These are phyloP conservation scores for Eruca vesicaria DNA, from an alignment of 441 rosid species.

Conservation along the genomic window DNA sequence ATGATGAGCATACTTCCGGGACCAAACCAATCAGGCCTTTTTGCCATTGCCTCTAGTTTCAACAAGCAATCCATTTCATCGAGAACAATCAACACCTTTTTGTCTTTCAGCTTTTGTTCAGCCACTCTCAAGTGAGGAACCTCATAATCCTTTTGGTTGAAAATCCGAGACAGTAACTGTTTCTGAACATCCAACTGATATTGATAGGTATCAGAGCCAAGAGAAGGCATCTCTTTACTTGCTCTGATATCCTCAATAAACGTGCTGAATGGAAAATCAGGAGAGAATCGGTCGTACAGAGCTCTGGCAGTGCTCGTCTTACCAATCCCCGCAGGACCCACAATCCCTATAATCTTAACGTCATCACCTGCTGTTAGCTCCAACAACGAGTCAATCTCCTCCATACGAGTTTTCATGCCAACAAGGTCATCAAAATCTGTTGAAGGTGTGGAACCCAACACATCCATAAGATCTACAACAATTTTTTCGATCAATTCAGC, in stretches of 20 bases:
- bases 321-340: constrained; percentile 27
- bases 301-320: constrained; percentile 22
- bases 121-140: not conserved
- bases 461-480: not conserved
- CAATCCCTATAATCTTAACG: constrained; percentile 1
- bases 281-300: constrained; percentile 13
- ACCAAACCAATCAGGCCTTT: constrained; percentile 15
- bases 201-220: not conserved
- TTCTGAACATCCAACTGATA: not conserved
- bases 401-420: not conserved
- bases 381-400: not conserved
- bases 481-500: constrained; percentile 5
- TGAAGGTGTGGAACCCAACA: not conserved
- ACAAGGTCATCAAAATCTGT: not conserved
- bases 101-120: not conserved
- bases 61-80: constrained; percentile 28
- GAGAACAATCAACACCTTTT: constrained; percentile 20
- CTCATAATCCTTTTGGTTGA: not conserved
- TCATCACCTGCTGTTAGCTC: not conserved
- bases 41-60: constrained; percentile 8
- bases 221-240: not conserved
- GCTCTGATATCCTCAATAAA: constrained; percentile 23
- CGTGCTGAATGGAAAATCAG: not conserved
- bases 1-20: constrained; percentile 33
- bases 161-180: not conserved